Conservation (phyloP, 2,329 filamentous ascomycete genomes). For the Aspergillus alliaceus region DNA sequence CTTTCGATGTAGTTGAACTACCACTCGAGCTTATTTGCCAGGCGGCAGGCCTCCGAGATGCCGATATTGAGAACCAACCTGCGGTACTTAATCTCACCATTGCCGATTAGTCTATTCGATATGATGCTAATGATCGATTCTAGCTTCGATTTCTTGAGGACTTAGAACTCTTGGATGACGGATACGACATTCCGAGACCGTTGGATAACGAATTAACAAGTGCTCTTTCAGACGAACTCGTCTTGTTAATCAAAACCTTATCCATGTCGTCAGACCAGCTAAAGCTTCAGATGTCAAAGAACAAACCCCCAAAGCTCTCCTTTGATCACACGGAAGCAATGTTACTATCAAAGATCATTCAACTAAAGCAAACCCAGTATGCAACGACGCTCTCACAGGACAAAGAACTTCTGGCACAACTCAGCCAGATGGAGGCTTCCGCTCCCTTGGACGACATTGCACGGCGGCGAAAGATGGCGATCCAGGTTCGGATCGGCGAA, state of each 20-base stretch:
- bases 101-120: not conserved
- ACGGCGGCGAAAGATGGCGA: conserved; percentile 57
- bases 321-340: conserved; percentile 28
- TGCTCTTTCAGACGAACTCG: conserved; percentile 40
- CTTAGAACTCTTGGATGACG: conserved; percentile 66
- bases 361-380: conserved; percentile 48
- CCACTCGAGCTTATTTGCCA: conserved; percentile 60
- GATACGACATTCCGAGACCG: conserved; percentile 61
- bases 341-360: conserved; percentile 37
- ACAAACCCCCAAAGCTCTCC: conserved; percentile 37
- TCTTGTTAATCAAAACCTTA: conserved; percentile 39
- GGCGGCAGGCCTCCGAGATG: conserved; percentile 33
- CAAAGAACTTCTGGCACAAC: conserved; percentile 37
- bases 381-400: conserved; percentile 56
- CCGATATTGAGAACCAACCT: conserved; percentile 31
- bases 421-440: conserved; percentile 32
- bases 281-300: conserved; percentile 32
- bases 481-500: conserved; percentile 69
- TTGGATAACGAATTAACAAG: conserved; percentile 31
- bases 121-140: conserved; percentile 12
- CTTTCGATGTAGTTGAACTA: conserved; percentile 82
- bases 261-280: conserved; percentile 33
- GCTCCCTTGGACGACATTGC: conserved; percentile 33
- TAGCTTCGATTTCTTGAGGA: conserved; percentile 60
- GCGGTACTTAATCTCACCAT: conserved; percentile 23